A percentile compares a stretch with the other conserved stretches of the same genome.
These are phyloP conservation scores for Aspergillus ustus DNA, from an alignment of 2,329 filamentous ascomycete species.

Conservation along the genomic window DNA sequence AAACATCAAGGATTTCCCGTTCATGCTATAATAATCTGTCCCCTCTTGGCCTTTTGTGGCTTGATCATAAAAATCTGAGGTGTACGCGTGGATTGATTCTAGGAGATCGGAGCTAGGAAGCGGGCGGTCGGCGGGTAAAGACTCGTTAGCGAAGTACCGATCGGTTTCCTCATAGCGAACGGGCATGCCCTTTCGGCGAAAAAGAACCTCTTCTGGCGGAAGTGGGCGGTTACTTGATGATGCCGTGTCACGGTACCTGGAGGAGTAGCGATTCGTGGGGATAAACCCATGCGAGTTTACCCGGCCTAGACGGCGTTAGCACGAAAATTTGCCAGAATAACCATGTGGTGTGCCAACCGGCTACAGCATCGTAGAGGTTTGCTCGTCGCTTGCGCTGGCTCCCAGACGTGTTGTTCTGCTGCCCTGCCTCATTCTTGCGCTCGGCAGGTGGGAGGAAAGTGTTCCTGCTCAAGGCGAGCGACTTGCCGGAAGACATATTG, in stretches of 20 bases:
- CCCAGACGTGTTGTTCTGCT: conserved; percentile 12
- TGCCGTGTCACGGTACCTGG: conserved; percentile 38
- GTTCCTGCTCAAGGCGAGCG: conserved; percentile 28
- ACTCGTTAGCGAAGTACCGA: conserved; percentile 58
- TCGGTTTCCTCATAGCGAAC: conserved; percentile 58
- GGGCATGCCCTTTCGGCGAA: conserved; percentile 56
- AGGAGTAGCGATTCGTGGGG: conserved; percentile 26
- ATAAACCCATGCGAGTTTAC: conserved; percentile 48
- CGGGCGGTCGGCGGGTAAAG: conserved; percentile 42
- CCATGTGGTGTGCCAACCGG: conserved; percentile 45
- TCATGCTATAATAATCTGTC: conserved; percentile 58
- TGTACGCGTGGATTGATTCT: conserved; percentile 61
- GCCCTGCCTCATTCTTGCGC: conserved; percentile 11
- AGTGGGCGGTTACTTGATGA: conserved; percentile 46
- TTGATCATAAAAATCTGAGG: conserved; percentile 59
- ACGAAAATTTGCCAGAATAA: neutral
- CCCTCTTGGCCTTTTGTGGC: conserved; percentile 38
- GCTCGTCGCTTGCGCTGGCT: conserved; percentile 40
- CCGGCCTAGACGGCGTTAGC: conserved; percentile 44
- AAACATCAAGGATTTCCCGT: conserved; percentile 66
- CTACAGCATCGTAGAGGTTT: conserved; percentile 64
- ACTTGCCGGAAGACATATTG: conserved; percentile 29
- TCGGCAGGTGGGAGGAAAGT: conserved; percentile 22
- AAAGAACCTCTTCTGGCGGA: conserved; percentile 63
- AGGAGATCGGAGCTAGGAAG: conserved; percentile 63